Evolutionary conservation across 2,329 filamentous ascomycete genomes (phyloP).

Genomic region (Fusarium acutatum): DNA sequence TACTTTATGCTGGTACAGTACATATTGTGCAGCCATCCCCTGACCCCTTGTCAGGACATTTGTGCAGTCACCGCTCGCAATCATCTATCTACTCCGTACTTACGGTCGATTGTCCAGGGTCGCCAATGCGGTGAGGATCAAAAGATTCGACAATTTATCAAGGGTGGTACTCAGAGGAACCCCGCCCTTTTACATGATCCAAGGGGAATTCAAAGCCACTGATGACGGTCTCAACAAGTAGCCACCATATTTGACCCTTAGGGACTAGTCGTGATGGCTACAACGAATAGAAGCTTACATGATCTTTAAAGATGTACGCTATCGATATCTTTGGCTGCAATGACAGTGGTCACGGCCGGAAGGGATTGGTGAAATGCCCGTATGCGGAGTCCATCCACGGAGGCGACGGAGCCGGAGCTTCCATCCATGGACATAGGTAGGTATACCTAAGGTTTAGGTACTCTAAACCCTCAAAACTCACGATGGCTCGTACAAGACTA

Average conservation of each 20-base stretch:
- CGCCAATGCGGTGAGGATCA: slow-evolving; percentile 19
- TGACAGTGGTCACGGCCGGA: slow-evolving; percentile 21
- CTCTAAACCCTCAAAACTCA: neutral
- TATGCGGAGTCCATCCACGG: slow-evolving; percentile 16
- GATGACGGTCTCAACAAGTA: slow-evolving; percentile 7
- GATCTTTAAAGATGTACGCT: slow-evolving; percentile 2
- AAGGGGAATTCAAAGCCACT: neutral
- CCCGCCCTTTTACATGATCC: slow-evolving; percentile 29
- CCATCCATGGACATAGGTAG: neutral
- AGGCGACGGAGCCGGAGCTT: slow-evolving; percentile 10
- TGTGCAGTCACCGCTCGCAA: slow-evolving; percentile 14
- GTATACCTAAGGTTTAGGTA: neutral
- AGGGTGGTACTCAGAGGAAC: neutral
- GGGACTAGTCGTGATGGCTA: slow-evolving; percentile 15
- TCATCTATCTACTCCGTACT: neutral
- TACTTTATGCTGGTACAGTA: neutral
- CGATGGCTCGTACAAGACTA: neutral
- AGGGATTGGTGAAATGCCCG: slow-evolving; percentile 2
- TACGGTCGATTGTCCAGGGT: slow-evolving; percentile 10
- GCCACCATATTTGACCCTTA: neutral
- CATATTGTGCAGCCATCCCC: slow-evolving; percentile 2
- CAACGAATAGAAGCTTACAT: slow-evolving; percentile 9
- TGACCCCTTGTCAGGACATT: slow-evolving; percentile 25
- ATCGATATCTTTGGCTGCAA: slow-evolving; percentile 19
- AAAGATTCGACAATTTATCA: neutral